Evolutionary conservation across 192 early-diverging fungal genomes (phyloP).

Genomic region (Coemansia asiatica): DNA sequence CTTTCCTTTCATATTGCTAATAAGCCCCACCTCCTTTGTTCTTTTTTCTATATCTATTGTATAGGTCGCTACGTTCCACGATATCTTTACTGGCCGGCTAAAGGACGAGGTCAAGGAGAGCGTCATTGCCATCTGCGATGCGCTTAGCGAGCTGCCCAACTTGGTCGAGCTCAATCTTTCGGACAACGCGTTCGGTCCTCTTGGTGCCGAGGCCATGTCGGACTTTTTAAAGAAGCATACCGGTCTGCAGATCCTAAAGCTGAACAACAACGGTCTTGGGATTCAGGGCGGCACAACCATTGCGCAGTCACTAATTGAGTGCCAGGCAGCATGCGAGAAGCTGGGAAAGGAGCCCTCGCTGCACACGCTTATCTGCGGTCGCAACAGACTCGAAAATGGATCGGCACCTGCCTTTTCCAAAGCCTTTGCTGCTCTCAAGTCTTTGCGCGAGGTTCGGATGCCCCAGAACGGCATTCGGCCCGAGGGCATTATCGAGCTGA

Average conservation of each 20-base stretch:
- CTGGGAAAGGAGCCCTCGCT: slow-evolving; percentile 68
- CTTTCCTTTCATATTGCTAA: neutral
- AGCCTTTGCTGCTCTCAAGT: slow-evolving; percentile 76
- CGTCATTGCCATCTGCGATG: slow-evolving; percentile 78
- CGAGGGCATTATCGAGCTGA: slow-evolving; percentile 81
- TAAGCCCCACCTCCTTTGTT: neutral
- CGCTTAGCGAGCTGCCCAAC: slow-evolving; percentile 74
- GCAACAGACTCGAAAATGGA: slow-evolving; percentile 90
- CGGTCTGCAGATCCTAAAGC: slow-evolving; percentile 76
- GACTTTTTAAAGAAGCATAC: slow-evolving; percentile 81
- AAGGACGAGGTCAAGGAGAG: slow-evolving; percentile 84
- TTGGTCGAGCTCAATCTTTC: slow-evolving; percentile 82
- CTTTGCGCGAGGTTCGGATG: slow-evolving; percentile 80
- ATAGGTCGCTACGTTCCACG: slow-evolving; percentile 80
- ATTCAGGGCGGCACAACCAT: slow-evolving; percentile 85
- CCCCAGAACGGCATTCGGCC: slow-evolving; percentile 98
- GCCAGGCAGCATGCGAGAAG: slow-evolving; percentile 67
- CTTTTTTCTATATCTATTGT: neutral
- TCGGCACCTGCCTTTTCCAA: slow-evolving; percentile 74
- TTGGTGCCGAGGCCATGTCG: slow-evolving; percentile 85
- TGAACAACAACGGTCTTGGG: slow-evolving; percentile 98
- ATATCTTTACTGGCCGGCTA: slow-evolving; percentile 93
- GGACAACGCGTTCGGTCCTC: slow-evolving; percentile 98
- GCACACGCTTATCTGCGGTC: slow-evolving; percentile 81
- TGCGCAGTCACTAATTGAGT: slow-evolving; percentile 76